Conservation (phyloP, 2,329 filamentous ascomycete species). For the Colletotrichum sp. region DNA sequence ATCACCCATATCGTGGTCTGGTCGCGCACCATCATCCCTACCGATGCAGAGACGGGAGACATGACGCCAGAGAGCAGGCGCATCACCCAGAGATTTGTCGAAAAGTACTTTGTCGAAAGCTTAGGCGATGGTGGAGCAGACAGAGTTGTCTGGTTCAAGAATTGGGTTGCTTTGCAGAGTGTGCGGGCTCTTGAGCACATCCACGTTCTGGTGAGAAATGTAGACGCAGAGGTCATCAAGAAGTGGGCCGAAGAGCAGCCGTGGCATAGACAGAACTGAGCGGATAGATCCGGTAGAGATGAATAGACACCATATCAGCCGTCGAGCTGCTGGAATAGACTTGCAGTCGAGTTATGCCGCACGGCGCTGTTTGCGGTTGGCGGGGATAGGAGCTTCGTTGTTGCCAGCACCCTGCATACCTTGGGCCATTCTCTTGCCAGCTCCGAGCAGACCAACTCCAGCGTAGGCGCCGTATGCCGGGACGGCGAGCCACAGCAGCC, state of each 20-base stretch:
- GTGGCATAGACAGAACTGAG: conserved; percentile 32
- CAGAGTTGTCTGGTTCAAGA: conserved; percentile 86
- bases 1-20: conserved; percentile 89
- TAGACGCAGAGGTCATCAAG: conserved; percentile 54
- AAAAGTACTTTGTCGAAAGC: conserved; percentile 68
- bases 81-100: conserved; percentile 72
- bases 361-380: conserved; percentile 60
- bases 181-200: conserved; percentile 89
- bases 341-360: conserved; percentile 43
- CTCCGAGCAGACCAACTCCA: conserved; percentile 57
- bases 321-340: neutral
- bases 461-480: conserved; percentile 62
- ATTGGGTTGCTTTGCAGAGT: conserved; percentile 88
- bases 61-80: conserved; percentile 71
- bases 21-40: conserved; percentile 82
- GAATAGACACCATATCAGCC: neutral
- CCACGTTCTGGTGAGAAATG: conserved; percentile 73
- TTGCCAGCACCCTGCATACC: conserved; percentile 38
- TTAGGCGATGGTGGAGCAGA: conserved; percentile 55
- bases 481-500: conserved; percentile 60
- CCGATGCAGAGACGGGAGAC: conserved; percentile 73
- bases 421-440: conserved; percentile 58
- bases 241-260: conserved; percentile 57
- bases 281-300: neutral
- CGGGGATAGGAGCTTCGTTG: conserved; percentile 37